phyloP scores from a whole-genome alignment of 495 filamentous ascomycete genomes.

The Penicillium maclennaniae region DNA sequence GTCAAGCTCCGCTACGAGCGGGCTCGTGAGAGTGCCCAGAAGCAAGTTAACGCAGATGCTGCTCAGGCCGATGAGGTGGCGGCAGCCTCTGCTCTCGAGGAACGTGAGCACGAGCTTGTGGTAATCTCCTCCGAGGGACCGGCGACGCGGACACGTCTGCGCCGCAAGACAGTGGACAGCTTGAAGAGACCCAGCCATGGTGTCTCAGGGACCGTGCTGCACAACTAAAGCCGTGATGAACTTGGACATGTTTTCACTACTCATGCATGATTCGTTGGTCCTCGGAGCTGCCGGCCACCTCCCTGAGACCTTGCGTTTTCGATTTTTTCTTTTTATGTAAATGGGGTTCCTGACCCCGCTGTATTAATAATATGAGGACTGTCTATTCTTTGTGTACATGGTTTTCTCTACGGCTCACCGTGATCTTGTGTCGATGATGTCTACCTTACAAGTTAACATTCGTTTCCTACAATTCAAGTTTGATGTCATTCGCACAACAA shows the following conservation, averaged over 20 bases:
- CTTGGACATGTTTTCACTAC: slow-evolving; percentile 12
- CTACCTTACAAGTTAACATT: slow-evolving; percentile 4
- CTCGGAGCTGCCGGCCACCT: slow-evolving; percentile 39
- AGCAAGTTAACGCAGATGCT: slow-evolving; percentile 33
- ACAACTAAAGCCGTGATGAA: slow-evolving; percentile 22
- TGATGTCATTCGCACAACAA: not conserved
- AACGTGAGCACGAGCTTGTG: slow-evolving; percentile 19
- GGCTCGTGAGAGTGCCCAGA: slow-evolving; percentile 39
- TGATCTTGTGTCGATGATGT: slow-evolving; percentile 31
- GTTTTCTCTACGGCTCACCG: slow-evolving; percentile 16
- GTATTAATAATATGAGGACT: slow-evolving; percentile 28
- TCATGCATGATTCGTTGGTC: slow-evolving; percentile 14
- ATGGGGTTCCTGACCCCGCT: slow-evolving; percentile 20
- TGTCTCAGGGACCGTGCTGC: slow-evolving; percentile 41
- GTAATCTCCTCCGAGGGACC: slow-evolving; percentile 31
- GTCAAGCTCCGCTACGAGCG: slow-evolving; percentile 45
- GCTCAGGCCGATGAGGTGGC: slow-evolving; percentile 11
- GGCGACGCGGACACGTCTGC: slow-evolving; percentile 32
- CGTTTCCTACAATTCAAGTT: not conserved
- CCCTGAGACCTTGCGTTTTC: slow-evolving; percentile 15
- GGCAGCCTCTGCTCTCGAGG: slow-evolving; percentile 6
- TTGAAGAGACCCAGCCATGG: slow-evolving; percentile 40
- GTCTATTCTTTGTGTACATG: slow-evolving; percentile 28
- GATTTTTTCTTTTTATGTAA: slow-evolving; percentile 20
- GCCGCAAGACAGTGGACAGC: slow-evolving; percentile 41